Evolutionary conservation across 495 filamentous ascomycete genomes (phyloP).

Genomic region (Tuber magnatum): DNA sequence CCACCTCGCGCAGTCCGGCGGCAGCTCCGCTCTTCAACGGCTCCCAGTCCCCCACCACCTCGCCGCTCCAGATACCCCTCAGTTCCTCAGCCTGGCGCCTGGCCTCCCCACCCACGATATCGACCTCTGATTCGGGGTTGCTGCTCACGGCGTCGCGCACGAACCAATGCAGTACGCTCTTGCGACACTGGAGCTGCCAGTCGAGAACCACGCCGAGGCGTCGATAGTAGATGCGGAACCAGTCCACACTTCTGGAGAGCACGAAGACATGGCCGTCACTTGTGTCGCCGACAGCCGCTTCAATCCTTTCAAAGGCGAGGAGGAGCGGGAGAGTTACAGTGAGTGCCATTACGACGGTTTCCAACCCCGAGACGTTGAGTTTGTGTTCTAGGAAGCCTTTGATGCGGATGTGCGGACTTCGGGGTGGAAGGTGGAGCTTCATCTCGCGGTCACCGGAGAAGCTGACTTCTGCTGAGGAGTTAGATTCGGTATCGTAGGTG

Average conservation of each 20-base stretch:
- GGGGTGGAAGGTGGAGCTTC: constrained; percentile 51
- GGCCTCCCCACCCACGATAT: constrained; percentile 16
- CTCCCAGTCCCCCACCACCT: constrained; percentile 34
- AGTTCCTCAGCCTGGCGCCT: constrained; percentile 25
- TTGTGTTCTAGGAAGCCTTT: constrained; percentile 55
- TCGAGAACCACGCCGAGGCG: constrained; percentile 26
- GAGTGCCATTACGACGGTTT: constrained; percentile 51
- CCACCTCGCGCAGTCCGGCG: constrained; percentile 24
- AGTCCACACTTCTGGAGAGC: constrained; percentile 46
- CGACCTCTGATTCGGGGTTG: constrained; percentile 20
- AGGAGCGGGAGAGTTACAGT: constrained; percentile 62
- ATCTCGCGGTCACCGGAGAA: constrained; percentile 35
- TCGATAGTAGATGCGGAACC: constrained; percentile 48
- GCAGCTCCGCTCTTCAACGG: constrained; percentile 36
- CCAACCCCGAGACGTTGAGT: constrained; percentile 55
- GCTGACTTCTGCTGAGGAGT: constrained; percentile 32
- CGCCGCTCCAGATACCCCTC: constrained; percentile 31
- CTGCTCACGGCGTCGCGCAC: constrained; percentile 32
- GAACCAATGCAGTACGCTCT: constrained; percentile 36
- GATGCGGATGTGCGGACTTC: constrained; percentile 71
- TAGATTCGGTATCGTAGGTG: constrained; percentile 47
- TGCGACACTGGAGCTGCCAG: constrained; percentile 26
- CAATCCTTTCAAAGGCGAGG: constrained; percentile 54
- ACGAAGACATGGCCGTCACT: constrained; percentile 44
- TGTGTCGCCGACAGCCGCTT: constrained; percentile 43